These are phyloP conservation scores for Nicotiana tomentosiformis DNA, from an alignment of 257 asterid genomes.

Conservation along the genomic window DNA sequence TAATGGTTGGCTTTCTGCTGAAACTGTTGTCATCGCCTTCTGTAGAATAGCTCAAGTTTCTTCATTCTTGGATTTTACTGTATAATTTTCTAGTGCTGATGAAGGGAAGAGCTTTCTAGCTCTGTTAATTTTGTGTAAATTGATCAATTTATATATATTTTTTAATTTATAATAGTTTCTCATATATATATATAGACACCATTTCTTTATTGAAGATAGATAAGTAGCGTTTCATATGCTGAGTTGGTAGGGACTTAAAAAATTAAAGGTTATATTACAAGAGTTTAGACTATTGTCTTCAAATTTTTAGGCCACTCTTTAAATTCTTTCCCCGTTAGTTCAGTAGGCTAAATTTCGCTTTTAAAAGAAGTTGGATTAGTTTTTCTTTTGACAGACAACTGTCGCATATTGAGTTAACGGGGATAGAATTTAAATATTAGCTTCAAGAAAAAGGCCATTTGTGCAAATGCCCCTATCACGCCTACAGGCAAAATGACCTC, in stretches of 20 bases:
- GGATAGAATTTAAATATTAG: too few relatives aligned
- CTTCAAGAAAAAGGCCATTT: too few relatives aligned
- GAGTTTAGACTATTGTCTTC: background rate
- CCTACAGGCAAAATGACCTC: too few relatives aligned
- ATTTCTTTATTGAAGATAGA: background rate
- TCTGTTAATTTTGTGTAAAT: constrained; percentile 23
- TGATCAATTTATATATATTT: background rate
- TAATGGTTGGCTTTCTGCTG: constrained; percentile 36
- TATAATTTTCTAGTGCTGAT: constrained; percentile 12
- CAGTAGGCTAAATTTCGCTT: too few relatives aligned
- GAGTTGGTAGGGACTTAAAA: background rate
- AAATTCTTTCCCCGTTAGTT: too few relatives aligned
- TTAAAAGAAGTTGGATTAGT: too few relatives aligned
- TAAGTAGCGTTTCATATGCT: background rate
- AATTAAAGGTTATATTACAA: background rate
- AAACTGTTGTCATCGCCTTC: constrained; percentile 36
- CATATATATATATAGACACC: background rate
- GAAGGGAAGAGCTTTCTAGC: constrained; percentile 15
- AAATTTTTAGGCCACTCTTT: background rate
- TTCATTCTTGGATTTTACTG: constrained; percentile 15
- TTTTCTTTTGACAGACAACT: too few relatives aligned
- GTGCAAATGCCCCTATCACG: too few relatives aligned
- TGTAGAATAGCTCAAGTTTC: constrained; percentile 20
- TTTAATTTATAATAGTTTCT: constrained; percentile 9
- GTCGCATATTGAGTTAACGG: too few relatives aligned